Conservation (phyloP, 352 stramenopile genomes). For the Blastocystis sp. region DNA sequence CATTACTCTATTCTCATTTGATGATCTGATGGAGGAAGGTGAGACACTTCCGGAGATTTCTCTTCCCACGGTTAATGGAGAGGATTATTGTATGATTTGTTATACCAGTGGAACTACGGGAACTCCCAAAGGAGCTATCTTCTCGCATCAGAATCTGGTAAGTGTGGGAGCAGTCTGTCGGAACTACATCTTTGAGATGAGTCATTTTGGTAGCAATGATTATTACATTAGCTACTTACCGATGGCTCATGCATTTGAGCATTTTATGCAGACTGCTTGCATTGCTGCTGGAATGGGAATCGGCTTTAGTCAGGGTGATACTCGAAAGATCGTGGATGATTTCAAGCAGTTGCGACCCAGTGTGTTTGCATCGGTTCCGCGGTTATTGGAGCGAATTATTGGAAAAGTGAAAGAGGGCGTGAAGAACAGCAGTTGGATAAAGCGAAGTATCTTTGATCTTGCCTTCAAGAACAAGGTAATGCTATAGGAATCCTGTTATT, state of each 20-base stretch:
- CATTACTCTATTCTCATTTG: conserved; percentile 55
- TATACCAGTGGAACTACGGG: conserved; percentile 54
- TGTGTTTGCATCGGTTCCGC: conserved; percentile 64
- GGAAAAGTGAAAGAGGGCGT: conserved; percentile 81
- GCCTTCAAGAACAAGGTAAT: conserved; percentile 34
- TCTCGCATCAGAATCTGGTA: conserved; percentile 47
- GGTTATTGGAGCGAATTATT: conserved; percentile 66
- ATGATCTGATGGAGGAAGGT: conserved; percentile 39
- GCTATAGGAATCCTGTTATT: conserved; percentile 1
- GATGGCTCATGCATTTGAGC: conserved; percentile 64
- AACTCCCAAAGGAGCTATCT: conserved; percentile 30
- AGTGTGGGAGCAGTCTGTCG: conserved; percentile 59
- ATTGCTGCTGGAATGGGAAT: conserved; percentile 61
- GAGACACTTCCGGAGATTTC: conserved; percentile 64
- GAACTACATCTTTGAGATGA: conserved; percentile 54
- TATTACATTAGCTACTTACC: conserved; percentile 65
- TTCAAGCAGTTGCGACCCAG: conserved; percentile 61
- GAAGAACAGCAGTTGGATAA: conserved; percentile 31
- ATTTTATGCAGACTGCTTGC: conserved; percentile 66
- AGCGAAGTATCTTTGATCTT: conserved; percentile 60
- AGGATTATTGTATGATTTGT: conserved; percentile 56
- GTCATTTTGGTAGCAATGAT: conserved; percentile 57
- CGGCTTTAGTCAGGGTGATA: conserved; percentile 63
- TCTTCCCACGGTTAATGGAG: conserved; percentile 26
- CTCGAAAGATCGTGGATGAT: conserved; percentile 63